Evolutionary conservation across 805 yeast species (phyloP).

Genomic region (Nakazawaea laoshanensis): DNA sequence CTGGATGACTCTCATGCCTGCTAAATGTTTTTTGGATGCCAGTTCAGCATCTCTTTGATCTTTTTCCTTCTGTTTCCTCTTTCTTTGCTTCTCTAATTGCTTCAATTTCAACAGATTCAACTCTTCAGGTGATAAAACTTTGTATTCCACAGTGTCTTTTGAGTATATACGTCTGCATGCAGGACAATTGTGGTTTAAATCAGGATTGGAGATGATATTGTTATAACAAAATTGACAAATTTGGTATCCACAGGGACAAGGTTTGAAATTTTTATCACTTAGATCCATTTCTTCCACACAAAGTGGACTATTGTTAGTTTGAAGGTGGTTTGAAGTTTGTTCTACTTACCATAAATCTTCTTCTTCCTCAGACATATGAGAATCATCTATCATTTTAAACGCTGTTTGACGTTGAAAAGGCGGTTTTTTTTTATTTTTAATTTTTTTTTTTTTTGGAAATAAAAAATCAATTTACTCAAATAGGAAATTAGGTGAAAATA

Average conservation of each 20-base stretch:
- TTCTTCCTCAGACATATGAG: conserved; percentile 69
- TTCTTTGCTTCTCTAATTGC: conserved; percentile 74
- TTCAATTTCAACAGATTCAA: conserved; percentile 74
- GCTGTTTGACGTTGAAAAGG: too few species aligned
- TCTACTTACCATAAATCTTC: conserved; percentile 58
- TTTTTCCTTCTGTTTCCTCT: conserved; percentile 78
- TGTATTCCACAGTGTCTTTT: conserved; percentile 87
- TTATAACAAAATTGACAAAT: conserved; percentile 98
- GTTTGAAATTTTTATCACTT: conserved; percentile 91
- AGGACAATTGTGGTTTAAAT: conserved; percentile 92
- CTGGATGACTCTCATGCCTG: conserved; percentile 97
- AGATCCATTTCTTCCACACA: conserved; percentile 98
- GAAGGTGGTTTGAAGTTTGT: background rate
- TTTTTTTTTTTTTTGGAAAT: too few species aligned
- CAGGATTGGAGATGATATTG: conserved; percentile 92
- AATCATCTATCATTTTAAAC: too few species aligned
- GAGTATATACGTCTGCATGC: conserved; percentile 94
- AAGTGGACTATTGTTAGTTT: conserved; percentile 50
- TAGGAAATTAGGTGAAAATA: too few species aligned
- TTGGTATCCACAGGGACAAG: conserved; percentile 99
- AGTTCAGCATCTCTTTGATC: conserved; percentile 87
- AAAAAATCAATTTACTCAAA: too few species aligned
- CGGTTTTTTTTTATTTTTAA: too few species aligned
- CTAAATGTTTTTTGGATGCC: conserved; percentile 77
- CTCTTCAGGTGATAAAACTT: conserved; percentile 77